Evolutionary conservation across 2,329 filamentous ascomycete species (phyloP).

Genomic region (Ophiosphaerella narmari): DNA sequence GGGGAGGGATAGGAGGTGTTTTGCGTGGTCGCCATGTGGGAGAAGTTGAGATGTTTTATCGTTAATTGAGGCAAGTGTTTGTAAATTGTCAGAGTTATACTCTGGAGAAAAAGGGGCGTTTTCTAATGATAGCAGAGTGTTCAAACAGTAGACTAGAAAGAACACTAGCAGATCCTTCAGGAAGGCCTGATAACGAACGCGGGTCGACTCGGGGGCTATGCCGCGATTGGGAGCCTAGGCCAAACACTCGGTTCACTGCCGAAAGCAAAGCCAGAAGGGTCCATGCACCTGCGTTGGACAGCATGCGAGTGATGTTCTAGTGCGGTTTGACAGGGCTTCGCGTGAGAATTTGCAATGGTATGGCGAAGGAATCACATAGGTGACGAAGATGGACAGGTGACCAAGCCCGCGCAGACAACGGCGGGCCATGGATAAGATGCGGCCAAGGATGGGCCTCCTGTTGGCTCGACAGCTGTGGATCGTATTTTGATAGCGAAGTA

Average conservation of each 20-base stretch:
- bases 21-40: not conserved
- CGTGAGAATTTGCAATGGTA: too few species aligned
- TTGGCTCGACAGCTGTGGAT: not conserved
- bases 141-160: too few species aligned
- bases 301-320: constrained; percentile 3
- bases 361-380: not conserved
- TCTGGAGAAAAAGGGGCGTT: too few species aligned
- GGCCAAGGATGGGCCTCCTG: not conserved
- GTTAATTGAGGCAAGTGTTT: not conserved
- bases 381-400: not conserved
- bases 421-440: too few species aligned
- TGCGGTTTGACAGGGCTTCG: not conserved
- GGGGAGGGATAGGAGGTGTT: too few species aligned
- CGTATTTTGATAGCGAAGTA: not conserved
- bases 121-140: too few species aligned
- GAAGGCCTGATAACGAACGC: not conserved
- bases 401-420: not conserved
- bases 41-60: not conserved
- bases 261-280: not conserved
- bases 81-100: too few species aligned
- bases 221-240: not conserved
- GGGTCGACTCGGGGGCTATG: not conserved
- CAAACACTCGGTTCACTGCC: not conserved
- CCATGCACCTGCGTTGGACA: not conserved
- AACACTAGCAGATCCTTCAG: not conserved